Percentiles rank a stretch among this genome's conserved stretches.
Conservation (phyloP, 2,329 filamentous ascomycete genomes). For the Pseudofabraea citricarpa region DNA sequence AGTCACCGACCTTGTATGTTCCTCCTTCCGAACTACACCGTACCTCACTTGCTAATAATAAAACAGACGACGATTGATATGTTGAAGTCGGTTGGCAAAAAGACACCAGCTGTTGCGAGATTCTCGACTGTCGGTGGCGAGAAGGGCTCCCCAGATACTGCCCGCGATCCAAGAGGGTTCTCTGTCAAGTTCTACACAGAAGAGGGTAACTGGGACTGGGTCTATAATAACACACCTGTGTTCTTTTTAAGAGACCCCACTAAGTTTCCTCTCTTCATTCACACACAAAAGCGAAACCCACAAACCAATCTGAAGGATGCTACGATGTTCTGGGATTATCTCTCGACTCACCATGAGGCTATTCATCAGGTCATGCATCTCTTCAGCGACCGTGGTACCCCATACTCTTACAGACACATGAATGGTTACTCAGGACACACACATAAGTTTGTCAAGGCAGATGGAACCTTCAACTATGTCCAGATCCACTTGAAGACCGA, state of each 20-base stretch:
- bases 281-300: conserved; percentile 73
- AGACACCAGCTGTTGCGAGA: conserved; percentile 60
- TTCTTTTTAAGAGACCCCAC: conserved; percentile 73
- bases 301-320: conserved; percentile 66
- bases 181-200: conserved; percentile 68
- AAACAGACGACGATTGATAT: not conserved
- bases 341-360: conserved; percentile 55
- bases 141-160: conserved; percentile 62
- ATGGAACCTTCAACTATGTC: conserved; percentile 62
- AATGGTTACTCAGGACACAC: conserved; percentile 65
- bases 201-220: conserved; percentile 68
- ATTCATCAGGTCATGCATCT: conserved; percentile 61
- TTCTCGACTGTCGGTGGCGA: conserved; percentile 71
- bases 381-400: conserved; percentile 62
- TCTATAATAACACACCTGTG: conserved; percentile 72
- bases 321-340: conserved; percentile 40
- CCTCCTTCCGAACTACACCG: not conserved
- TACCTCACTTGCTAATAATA: not conserved
- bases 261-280: conserved; percentile 73
- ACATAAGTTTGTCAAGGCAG: conserved; percentile 60
- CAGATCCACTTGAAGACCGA: conserved; percentile 61
- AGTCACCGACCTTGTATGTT: conserved; percentile 1
- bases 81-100: conserved; percentile 58
- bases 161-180: conserved; percentile 64
- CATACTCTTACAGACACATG: conserved; percentile 61